Base-by-base conservation (phyloP, 2,329 filamentous ascomycete species). In the Fusarium robinianum region DNA sequence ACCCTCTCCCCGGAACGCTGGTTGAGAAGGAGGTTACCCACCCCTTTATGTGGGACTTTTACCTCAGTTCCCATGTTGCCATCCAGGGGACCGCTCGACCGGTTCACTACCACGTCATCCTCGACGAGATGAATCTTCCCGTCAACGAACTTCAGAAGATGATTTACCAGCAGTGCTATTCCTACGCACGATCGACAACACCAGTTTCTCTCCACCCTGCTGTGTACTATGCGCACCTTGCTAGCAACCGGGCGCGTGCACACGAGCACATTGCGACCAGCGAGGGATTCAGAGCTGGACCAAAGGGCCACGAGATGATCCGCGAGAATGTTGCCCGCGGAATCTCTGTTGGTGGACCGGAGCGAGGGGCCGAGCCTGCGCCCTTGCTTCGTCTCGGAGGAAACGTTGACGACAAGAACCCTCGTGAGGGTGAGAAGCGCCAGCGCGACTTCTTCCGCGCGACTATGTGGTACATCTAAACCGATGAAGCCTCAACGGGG, bases 61-160 rank as follows among this genome's bases (percentile, higher is more conserved):
- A 81, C 39, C 67, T 83, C 4, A 77, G 71, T 53, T 80, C 78
- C 0, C 80, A 83, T 40, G 70, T 73, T 1, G 94, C 94, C 1
- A 90, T 99, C 54, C 94, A 99, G 69, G 94, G 94, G 16, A 99
- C 94, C 1, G 87, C 94, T 12, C 83, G 94, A 2, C 94, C 94
- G 0, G 90, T 95, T 0, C 90, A 95, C 60, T 99, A 99, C 67
- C 87, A 92, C 50, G 86, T 96, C 10, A 83, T 99, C 15, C 65
- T 87, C 32, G 94, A 99, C 63, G 90, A 97, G 66, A 81, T 85
- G 38, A 73, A 78, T 2, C 78, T 88, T 60, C 67, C 76, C 1
- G 76, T 85, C 0, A 83, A 88, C 27, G 77, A 85, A 3, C 74
- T 99, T 0, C 88, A 96, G 61, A 84, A 85, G 42, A 87, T 97